Evolutionary conservation across 768 basidiomycete genomes (phyloP), one percentile per base, ranked within the genome.

Genomic region (Tulasnella sp.): DNA sequence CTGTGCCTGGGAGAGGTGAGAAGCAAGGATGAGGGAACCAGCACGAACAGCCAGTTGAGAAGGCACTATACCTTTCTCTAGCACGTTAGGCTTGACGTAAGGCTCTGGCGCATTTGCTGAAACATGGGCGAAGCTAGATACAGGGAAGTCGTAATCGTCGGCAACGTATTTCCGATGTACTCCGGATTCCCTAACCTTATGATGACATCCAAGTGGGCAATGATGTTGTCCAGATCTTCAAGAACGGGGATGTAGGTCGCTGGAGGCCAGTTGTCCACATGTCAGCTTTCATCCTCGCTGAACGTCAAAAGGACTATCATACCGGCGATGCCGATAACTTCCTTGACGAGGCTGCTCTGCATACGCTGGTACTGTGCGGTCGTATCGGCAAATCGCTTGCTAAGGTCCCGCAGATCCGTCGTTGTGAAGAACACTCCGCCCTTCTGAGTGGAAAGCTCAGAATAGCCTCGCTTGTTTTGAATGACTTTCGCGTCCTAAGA

Each of bases 281-380:
- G 71, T 67, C n/a, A 55, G n/a, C 74, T 44, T 40, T 44, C 37
- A 57, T 29, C 5, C 23, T 16, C 42, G 1, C 32, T n/a, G 26
- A 18, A 13, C 48, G 7, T 44, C 23, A 72, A 51, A 23, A 16
- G n/a, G 72, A 18, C 15, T 5, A 83, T 91, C 82, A 15, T 82
- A 96, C 96, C 89, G 13, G 98, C 98, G 79, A 99, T 98, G 69
- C 87, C 89, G 9, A 99, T 93, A 20, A 99, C 92, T 82, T 98
- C 94, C 83, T 93, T 96, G 57, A 99, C 98, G 3, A 99, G 86
- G 1, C 88, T 87, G 74, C 88, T 88, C 83, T 99, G 98, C 35
- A 90, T 90, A 77, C 88, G 89, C 48, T 89, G 86, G 83, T 99
- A 99, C 48, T 86, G 85, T 46, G 89, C 87, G 13, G 89, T 91